These are phyloP conservation scores for Syzygium syzygioides DNA, from an alignment of 441 rosid species.

Conservation along the genomic window DNA sequence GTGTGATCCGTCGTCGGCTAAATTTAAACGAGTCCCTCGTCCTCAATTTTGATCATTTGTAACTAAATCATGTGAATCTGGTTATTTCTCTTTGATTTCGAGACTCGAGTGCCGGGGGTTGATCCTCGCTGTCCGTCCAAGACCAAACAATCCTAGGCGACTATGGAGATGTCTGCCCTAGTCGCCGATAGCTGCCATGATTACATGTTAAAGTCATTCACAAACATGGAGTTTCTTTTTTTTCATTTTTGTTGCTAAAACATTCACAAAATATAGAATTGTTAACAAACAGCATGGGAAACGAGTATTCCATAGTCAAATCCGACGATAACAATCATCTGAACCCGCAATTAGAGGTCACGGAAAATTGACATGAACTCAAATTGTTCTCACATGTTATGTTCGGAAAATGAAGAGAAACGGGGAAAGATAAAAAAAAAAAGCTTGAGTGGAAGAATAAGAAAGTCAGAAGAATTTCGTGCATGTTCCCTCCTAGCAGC, in stretches of 20 bases:
- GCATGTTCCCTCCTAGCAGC: not conserved
- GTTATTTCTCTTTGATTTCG: not conserved
- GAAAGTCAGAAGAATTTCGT: not conserved
- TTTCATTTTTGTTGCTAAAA: no score
- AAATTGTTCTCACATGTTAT: not conserved
- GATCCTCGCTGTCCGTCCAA: fast-evolving
- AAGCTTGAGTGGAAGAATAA: not conserved
- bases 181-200: fast-evolving
- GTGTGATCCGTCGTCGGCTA: not conserved
- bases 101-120: fast-evolving
- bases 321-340: not conserved
- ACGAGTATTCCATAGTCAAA: not conserved
- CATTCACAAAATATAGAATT: not conserved
- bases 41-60: not conserved
- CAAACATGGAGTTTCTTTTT: not conserved
- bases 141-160: fast-evolving
- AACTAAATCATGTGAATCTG: fast-evolving
- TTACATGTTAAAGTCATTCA: not conserved
- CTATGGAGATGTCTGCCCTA: fast-evolving
- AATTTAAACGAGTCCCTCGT: not conserved
- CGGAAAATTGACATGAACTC: not conserved
- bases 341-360: not conserved
- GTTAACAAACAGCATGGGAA: not conserved
- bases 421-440: not conserved
- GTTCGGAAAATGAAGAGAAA: not conserved